Conservation (phyloP, 352 stramenopile genomes). For the Pythium aphanidermatum region DNA sequence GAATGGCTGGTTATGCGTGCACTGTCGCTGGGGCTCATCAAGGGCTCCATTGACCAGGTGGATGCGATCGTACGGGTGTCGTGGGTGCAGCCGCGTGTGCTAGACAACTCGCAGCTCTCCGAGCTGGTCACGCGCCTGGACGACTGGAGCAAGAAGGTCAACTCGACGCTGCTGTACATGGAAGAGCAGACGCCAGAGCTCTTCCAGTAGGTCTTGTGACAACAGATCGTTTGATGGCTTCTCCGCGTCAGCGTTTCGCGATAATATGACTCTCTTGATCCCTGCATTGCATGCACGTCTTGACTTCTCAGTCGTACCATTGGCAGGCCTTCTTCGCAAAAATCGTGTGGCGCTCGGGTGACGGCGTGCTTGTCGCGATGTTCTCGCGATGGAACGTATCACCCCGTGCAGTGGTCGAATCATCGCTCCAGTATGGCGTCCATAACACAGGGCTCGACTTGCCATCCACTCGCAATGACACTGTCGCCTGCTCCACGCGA, state of each 20-base stretch:
- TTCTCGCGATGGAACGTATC: conserved; percentile 5
- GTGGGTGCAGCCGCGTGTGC: conserved; percentile 90
- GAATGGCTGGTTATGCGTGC: conserved; percentile 99
- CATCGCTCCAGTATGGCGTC: conserved; percentile 21
- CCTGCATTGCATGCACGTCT: neutral
- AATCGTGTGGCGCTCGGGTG: conserved; percentile 15
- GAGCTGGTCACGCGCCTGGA: conserved; percentile 69
- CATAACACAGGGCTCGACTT: conserved; percentile 15
- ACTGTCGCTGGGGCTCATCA: conserved; percentile 94
- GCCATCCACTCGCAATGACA: conserved; percentile 13
- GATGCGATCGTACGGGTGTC: conserved; percentile 91
- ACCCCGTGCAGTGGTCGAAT: neutral
- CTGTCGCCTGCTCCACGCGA: conserved; percentile 4
- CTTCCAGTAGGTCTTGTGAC: conserved; percentile 57
- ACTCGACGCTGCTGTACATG: conserved; percentile 77
- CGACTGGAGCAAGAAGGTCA: conserved; percentile 79
- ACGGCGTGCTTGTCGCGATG: neutral
- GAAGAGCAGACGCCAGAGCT: conserved; percentile 84
- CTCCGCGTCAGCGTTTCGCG: neutral
- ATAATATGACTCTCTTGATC: conserved; percentile 5
- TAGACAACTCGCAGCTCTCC: conserved; percentile 74
- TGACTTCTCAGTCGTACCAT: conserved; percentile 41
- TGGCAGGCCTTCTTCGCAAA: conserved; percentile 34
- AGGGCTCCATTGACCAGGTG: conserved; percentile 91
- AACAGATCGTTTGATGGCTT: conserved; percentile 1